Percentiles rank a stretch among this genome's conserved stretches.
phyloP scores from a whole-genome alignment of 169 alveolate species.

The Eimeria falciformis region DNA sequence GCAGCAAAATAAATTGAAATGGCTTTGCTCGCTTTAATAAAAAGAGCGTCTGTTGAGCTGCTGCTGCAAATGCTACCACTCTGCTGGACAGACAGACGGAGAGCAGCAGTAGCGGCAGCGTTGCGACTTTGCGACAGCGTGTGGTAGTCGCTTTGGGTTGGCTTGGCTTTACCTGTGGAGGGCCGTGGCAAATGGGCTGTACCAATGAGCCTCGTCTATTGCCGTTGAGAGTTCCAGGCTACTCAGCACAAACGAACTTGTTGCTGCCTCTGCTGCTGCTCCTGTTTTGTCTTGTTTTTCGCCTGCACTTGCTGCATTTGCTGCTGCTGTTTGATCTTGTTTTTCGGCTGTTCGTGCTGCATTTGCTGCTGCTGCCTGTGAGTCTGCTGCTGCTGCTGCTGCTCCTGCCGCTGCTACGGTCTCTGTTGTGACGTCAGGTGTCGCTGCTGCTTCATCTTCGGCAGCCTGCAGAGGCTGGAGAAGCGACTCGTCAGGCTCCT shows the following conservation, averaged over 20 bases:
- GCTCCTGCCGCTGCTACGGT: conserved; percentile 28
- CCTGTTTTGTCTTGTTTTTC: background rate
- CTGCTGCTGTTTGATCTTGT: background rate
- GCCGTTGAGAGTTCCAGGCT: conserved; percentile 34
- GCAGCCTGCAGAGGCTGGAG: conserved; percentile 5
- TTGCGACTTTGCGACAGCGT: background rate
- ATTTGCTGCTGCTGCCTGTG: background rate
- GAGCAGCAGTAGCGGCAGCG: background rate
- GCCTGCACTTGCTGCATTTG: conserved; percentile 19
- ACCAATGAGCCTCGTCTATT: conserved; percentile 31
- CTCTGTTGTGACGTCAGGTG: background rate
- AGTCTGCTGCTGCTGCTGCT: conserved; percentile 23
- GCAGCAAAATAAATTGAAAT: conserved; percentile 7
- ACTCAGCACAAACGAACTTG: conserved; percentile 22
- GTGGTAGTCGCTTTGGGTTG: background rate
- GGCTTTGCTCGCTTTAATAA: background rate
- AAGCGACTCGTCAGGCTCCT: conserved; percentile 41
- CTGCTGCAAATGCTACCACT: conserved; percentile 23
- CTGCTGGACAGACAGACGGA: background rate
- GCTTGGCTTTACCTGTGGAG: background rate
- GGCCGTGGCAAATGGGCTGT: conserved; percentile 35
- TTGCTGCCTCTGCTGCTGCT: conserved; percentile 4
- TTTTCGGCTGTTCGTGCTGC: background rate
- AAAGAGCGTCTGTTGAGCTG: background rate
- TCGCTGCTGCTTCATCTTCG: background rate